phyloP scores from a whole-genome alignment of 2,329 filamentous ascomycete genomes.

The Gremmenia infestans region DNA sequence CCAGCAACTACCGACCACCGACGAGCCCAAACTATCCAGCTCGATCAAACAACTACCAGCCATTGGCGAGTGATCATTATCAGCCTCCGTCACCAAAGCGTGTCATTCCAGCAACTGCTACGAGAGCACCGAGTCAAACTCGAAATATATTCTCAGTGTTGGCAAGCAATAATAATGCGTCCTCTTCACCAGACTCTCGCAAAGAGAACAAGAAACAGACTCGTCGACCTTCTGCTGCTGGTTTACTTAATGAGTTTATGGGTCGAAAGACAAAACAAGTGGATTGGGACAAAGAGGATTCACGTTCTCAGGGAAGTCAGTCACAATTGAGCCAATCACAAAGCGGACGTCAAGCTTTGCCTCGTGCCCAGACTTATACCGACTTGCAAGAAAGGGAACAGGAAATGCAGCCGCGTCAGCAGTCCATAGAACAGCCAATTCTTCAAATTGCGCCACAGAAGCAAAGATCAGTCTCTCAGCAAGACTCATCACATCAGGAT shows the following conservation, averaged over 20 bases:
- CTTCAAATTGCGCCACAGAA: not conserved
- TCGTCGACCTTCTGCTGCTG: constrained; percentile 23
- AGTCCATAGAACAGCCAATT: constrained; percentile 1
- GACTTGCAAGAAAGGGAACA: constrained; percentile 18
- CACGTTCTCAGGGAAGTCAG: constrained; percentile 11
- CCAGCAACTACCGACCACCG: not conserved
- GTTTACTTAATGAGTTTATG: constrained; percentile 25
- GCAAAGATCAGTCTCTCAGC: constrained; percentile 1
- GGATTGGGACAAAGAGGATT: constrained; percentile 20
- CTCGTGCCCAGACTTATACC: constrained; percentile 23
- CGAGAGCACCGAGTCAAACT: constrained; percentile 7
- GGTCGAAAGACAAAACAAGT: constrained; percentile 16
- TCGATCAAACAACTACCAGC: constrained; percentile 2
- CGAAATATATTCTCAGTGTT: constrained; percentile 12
- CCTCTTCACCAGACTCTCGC: constrained; percentile 1
- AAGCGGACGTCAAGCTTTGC: constrained; percentile 6
- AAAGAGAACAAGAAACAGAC: constrained; percentile 13
- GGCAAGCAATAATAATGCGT: not conserved
- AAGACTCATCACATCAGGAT: constrained; percentile 7
- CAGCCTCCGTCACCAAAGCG: not conserved
- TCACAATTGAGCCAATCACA: constrained; percentile 6
- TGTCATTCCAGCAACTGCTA: not conserved
- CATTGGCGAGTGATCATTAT: not conserved
- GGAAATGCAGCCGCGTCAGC: constrained; percentile 3
- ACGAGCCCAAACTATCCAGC: not conserved